Percentiles rank a stretch among this genome's conserved stretches.
These are phyloP conservation scores for Pezicula radicicola DNA, from an alignment of 2,329 filamentous ascomycete genomes.

Conservation along the genomic window DNA sequence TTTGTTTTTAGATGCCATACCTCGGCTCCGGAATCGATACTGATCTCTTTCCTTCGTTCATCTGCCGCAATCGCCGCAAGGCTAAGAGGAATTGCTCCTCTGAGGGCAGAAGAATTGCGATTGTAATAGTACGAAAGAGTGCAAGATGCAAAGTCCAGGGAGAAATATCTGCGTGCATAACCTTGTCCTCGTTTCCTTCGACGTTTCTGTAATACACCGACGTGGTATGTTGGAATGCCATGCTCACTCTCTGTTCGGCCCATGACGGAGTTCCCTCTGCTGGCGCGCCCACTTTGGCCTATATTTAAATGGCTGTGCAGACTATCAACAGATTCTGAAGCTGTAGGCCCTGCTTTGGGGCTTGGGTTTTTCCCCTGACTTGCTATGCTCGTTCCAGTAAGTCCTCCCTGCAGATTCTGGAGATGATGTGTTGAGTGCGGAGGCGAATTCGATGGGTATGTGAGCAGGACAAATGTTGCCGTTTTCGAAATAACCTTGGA, in stretches of 20 bases:
- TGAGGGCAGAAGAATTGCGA: conserved; percentile 84
- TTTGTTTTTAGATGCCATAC: conserved; percentile 90
- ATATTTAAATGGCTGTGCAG: conserved; percentile 46
- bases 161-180: conserved; percentile 91
- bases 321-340: conserved; percentile 58
- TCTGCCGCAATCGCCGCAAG: conserved; percentile 89
- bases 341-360: conserved; percentile 40
- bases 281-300: conserved; percentile 17
- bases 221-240: conserved; percentile 62
- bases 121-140: conserved; percentile 97
- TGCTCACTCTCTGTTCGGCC: conserved; percentile 47
- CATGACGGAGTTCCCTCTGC: conserved; percentile 47
- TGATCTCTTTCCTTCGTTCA: conserved; percentile 85
- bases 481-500: conserved; percentile 94
- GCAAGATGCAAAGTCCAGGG: conserved; percentile 88
- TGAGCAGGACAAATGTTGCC: conserved; percentile 90
- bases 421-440: conserved; percentile 73
- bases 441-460: conserved; percentile 79
- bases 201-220: conserved; percentile 83
- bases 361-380: conserved; percentile 48
- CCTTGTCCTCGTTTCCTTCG: conserved; percentile 91
- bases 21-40: conserved; percentile 93
- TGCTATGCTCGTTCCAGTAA: conserved; percentile 39
- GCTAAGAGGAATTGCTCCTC: conserved; percentile 88
- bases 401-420: conserved; percentile 47